phyloP scores from a whole-genome alignment of 768 basidiomycete genomes.

The Mycena vulgaris region DNA sequence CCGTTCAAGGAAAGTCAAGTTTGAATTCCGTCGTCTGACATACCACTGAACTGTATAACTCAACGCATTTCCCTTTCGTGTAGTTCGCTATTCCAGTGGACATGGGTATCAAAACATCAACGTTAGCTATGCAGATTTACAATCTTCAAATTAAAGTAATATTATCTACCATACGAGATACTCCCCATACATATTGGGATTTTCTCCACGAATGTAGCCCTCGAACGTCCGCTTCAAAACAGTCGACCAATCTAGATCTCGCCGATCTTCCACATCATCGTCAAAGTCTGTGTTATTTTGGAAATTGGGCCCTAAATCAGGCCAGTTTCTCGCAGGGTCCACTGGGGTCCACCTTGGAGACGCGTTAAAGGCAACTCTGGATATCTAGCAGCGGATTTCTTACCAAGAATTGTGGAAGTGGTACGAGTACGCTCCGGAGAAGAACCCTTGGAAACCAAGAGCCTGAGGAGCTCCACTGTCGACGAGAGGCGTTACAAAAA shows the following conservation, averaged over 20 bases:
- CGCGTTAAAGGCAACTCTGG: constrained; percentile 15
- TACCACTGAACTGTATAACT: not conserved
- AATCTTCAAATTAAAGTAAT: not conserved
- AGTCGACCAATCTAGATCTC: constrained; percentile 92
- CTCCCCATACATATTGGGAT: constrained; percentile 97
- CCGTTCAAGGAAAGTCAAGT: not conserved
- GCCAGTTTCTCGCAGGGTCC: constrained; percentile 93
- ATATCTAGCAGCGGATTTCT: not conserved
- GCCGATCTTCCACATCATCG: constrained; percentile 65
- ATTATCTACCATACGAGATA: constrained; percentile 65
- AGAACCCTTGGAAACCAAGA: constrained; percentile 95
- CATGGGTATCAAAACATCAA: no score
- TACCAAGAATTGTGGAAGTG: constrained; percentile 97
- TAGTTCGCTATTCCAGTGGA: not conserved
- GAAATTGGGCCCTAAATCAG: constrained; percentile 81
- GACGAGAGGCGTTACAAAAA: constrained; percentile 85
- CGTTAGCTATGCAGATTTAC: not conserved
- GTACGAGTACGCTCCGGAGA: constrained; percentile 95
- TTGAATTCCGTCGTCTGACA: not conserved
- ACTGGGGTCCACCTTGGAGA: constrained; percentile 92
- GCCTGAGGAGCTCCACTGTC: constrained; percentile 88
- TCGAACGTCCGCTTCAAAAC: constrained; percentile 98
- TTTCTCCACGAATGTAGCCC: constrained; percentile 90
- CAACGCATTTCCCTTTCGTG: no score
- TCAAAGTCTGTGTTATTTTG: constrained; percentile 43